Evolutionary conservation across 805 yeast species (phyloP), one percentile per base, ranked within the genome.

Genomic region (Jamesozyma jinghongensis): DNA sequence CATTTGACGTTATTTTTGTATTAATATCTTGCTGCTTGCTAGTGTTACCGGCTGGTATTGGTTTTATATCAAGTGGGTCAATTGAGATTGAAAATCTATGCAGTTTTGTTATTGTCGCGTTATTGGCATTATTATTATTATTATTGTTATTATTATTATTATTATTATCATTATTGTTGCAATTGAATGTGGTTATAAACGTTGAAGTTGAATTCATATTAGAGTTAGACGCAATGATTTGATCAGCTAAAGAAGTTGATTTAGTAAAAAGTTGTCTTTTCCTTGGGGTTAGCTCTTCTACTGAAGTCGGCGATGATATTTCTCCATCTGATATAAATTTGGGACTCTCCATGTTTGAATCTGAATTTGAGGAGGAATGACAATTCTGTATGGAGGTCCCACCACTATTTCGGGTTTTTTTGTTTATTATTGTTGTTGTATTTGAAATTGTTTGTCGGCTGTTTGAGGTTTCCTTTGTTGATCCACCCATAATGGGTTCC

Each of bases 341-440:
- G 4, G 59, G 54, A 31, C 53, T 48, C 5, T 45, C 57, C 10
- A 45, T 34, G 19, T 51, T 51, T 16, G 54, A 51, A 35, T 51
- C 57, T 14, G 54, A 51, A 36, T 50, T 51, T 14, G 53, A 48
- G 3, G 51, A 43, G 3, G 56, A 51, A 25, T 50, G 52, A 32
- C 10, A 22, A 7, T 22, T 22, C 10, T 22, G 26, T 22, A 22
- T 7, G 10, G 26, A n/a, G n/a, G n/a, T n/a, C n/a, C n/a, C n/a
- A n/a, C n/a, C n/a, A n/a, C 10, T 22, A 10, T 22, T 6, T 7
- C 10, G 6, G 26, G 6, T 7, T 22, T 22, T 22, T 6, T 22
- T 22, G 26, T 22, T 10, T 22, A 10, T 22, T 22, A 10, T 22
- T 7, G 6, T 7, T 22, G 6, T 22, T 22, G 26, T 22, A 22